Conservation (phyloP, 441 rosid genomes). For the Corymbia calophylla region DNA sequence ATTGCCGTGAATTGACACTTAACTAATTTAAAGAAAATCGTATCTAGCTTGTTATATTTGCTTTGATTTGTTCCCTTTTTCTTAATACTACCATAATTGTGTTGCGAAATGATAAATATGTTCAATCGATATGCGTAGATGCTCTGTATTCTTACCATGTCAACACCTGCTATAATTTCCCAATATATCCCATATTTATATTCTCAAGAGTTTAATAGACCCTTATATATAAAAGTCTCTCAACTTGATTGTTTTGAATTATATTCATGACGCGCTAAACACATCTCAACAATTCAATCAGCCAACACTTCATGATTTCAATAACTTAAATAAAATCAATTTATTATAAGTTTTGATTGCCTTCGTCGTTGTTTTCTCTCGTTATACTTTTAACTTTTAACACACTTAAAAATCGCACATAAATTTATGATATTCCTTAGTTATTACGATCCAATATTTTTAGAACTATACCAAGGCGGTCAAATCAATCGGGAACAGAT, state of each 20-base stretch:
- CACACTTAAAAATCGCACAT: background rate
- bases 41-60: background rate
- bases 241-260: too few species aligned
- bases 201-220: too few species aligned
- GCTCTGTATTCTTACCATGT: background rate
- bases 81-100: rapidly evolving
- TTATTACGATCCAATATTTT: background rate
- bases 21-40: background rate
- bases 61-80: background rate
- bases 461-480: background rate
- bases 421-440: background rate
- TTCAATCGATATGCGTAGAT: background rate
- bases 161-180: rapidly evolving
- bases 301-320: background rate
- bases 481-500: background rate
- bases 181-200: background rate
- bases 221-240: background rate
- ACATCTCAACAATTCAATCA: background rate
- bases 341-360: background rate
- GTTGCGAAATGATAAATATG: background rate
- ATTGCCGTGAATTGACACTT: background rate
- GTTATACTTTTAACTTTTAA: background rate
- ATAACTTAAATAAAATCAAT: background rate
- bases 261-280: too few species aligned
- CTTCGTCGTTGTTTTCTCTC: rapidly evolving